phyloP scores from a whole-genome alignment of 1,284 basidiomycete genomes.

The Athelia psychrophila region DNA sequence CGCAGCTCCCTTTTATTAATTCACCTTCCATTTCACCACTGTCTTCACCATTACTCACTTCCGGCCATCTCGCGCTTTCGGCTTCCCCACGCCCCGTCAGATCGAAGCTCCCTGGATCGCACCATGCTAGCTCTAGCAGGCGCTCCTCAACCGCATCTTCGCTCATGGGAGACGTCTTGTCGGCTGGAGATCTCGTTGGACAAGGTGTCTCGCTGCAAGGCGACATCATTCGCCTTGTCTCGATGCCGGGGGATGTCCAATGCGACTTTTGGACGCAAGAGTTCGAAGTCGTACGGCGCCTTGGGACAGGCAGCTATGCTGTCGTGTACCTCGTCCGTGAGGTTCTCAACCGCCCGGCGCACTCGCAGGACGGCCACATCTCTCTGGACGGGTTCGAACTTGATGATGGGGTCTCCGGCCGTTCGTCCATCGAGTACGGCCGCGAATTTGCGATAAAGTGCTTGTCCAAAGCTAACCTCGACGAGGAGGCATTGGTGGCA shows the following conservation, averaged over 20 bases:
- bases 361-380: slow-evolving; percentile 60
- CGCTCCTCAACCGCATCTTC: slow-evolving; percentile 42
- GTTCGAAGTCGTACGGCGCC: slow-evolving; percentile 81
- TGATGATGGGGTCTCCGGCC: slow-evolving; percentile 40
- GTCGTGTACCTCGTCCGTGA: slow-evolving; percentile 93
- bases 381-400: slow-evolving; percentile 58
- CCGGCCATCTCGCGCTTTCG: slow-evolving; percentile 22
- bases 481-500: slow-evolving; percentile 80
- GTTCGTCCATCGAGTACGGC: slow-evolving; percentile 57
- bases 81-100: slow-evolving; percentile 14
- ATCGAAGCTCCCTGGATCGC: slow-evolving; percentile 10
- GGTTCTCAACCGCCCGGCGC: slow-evolving; percentile 60
- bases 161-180: slow-evolving; percentile 61
- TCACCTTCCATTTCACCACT: slow-evolving; percentile 29
- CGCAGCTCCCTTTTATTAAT: slow-evolving; percentile 32
- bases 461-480: slow-evolving; percentile 89
- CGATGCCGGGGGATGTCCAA: slow-evolving; percentile 25
- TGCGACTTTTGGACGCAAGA: slow-evolving; percentile 47
- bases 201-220: slow-evolving; percentile 61
- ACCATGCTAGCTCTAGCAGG: slow-evolving; percentile 20
- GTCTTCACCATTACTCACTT: slow-evolving; percentile 7
- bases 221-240: slow-evolving; percentile 56
- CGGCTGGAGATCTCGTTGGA: slow-evolving; percentile 68
- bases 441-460: slow-evolving; percentile 96
- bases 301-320: slow-evolving; percentile 90